Evolutionary conservation across 352 stramenopile genomes (phyloP), one percentile per base, ranked within the genome.

Genomic region (Phytopythium sindhum): DNA sequence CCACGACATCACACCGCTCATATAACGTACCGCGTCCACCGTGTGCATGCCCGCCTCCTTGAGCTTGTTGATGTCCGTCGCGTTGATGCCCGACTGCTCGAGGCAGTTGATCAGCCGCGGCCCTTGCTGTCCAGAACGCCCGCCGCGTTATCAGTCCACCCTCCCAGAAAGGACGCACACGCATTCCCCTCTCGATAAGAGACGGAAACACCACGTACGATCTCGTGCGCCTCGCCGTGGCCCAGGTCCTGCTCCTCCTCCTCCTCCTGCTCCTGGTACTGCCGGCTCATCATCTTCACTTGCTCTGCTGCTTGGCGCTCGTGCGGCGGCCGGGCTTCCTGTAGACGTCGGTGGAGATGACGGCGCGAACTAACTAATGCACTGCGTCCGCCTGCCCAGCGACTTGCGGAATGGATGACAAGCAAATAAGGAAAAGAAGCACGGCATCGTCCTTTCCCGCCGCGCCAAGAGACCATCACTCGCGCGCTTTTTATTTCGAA

Each of bases 21-120:
- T 33, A 23, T 15, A 14, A 71, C 77, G 50, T 65, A 97, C 95
- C 28, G 97, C 95, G 78, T 99, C 97, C 19, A 99, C 91, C 6
- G 98, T 99, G 80, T 98, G 91, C 84, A 98, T 98, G 11, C 96
- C 95, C 0, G 93, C 96, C 48, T 98, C 95, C 67, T 98, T 98
- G 28, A 99, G 87, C 65, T 99, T 99, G 71, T 98, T 97, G 57
- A 99, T 95, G 75, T 99, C 98, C 39, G 96, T 96, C 35, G 92
- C 84, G 62, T 98, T 98, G 58, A 99, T 96, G 19, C 98, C 98
- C 44, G 98, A 91, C 60, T 98, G 89, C 78, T 99, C 92, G 21
- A 99, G 79, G 56, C 91, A 86, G 57, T 85, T 95, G 53, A 98
- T 89, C 51, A 93, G 74, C 2, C 79, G 80, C 37, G 87, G 87